Evolutionary conservation across 305 asterid species (phyloP).

Genomic region (Solanum hybrid): DNA sequence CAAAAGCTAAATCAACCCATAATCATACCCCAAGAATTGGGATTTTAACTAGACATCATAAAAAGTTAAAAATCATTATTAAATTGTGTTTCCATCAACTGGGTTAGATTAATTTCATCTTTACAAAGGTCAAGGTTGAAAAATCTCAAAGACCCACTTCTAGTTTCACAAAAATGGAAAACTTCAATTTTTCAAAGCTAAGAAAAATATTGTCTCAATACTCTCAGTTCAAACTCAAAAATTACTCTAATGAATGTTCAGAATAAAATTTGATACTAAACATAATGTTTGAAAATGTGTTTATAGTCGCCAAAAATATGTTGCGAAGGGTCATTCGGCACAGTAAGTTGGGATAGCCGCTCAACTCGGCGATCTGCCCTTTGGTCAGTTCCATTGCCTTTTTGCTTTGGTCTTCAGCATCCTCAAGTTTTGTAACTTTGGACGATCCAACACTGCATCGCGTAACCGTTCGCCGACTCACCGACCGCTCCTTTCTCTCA

Average conservation of each 20-base stretch:
- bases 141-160: not conserved
- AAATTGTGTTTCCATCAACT: not conserved
- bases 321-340: not conserved
- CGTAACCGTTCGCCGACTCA: not conserved
- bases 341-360: not conserved
- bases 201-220: not conserved
- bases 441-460: not conserved
- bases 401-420: not conserved
- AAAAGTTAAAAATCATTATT: too few species aligned
- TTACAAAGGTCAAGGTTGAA: not conserved
- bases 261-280: too few species aligned
- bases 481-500: not conserved
- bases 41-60: not conserved
- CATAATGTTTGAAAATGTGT: not conserved
- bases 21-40: not conserved
- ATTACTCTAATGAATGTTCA: not conserved
- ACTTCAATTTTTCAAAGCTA: not conserved
- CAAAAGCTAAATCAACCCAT: not conserved
- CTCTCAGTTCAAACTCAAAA: not conserved
- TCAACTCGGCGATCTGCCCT: not conserved
- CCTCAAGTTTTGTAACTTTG: not conserved
- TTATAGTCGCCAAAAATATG: not conserved
- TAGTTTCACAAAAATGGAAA: not conserved
- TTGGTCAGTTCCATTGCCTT: not conserved
- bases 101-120: not conserved